A percentile compares a stretch with the other conserved stretches of the same genome.
Evolutionary conservation across 345 rosid genomes (phyloP).

Genomic region (Clausena lansium): DNA sequence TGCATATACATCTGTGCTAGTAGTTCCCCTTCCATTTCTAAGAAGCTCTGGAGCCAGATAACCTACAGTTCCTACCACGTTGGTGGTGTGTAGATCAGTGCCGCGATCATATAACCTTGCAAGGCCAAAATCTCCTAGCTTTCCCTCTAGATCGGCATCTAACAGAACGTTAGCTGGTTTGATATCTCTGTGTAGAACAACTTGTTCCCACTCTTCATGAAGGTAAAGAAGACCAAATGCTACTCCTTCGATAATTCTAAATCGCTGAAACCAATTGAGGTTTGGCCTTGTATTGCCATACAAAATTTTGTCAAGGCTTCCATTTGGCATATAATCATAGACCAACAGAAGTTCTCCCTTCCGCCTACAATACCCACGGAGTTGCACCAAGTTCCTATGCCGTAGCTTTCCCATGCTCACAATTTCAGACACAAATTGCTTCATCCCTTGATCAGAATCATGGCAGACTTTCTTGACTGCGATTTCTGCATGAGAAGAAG

Average conservation of each 20-base stretch:
- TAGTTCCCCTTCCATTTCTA: slow-evolving; percentile 40
- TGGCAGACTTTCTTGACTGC: slow-evolving; percentile 58
- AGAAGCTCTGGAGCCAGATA: slow-evolving; percentile 50
- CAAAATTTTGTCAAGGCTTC: slow-evolving; percentile 47
- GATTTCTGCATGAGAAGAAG: slow-evolving; percentile 36
- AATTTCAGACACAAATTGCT: slow-evolving; percentile 28
- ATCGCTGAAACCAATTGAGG: slow-evolving; percentile 45
- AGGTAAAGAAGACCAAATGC: slow-evolving; percentile 51
- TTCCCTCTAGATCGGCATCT: slow-evolving; percentile 22
- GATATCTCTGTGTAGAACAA: slow-evolving; percentile 53
- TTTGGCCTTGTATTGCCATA: slow-evolving; percentile 14
- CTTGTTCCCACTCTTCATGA: slow-evolving; percentile 53
- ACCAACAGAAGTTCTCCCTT: slow-evolving; percentile 41
- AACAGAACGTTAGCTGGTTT: slow-evolving; percentile 51
- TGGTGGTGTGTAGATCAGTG: slow-evolving; percentile 34
- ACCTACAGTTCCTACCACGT: slow-evolving; percentile 43
- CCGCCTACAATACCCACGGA: slow-evolving; percentile 43
- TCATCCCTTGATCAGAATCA: slow-evolving; percentile 45
- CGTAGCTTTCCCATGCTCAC: slow-evolving; percentile 26
- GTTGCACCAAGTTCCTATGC: slow-evolving; percentile 39
- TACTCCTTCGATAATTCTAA: slow-evolving; percentile 36
- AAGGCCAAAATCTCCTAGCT: slow-evolving; percentile 36
- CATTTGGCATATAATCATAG: slow-evolving; percentile 45
- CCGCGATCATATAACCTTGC: slow-evolving; percentile 26
- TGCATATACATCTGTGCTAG: slow-evolving; percentile 38